phyloP scores from a whole-genome alignment of 495 filamentous ascomycete species.

The Halenospora varia region DNA sequence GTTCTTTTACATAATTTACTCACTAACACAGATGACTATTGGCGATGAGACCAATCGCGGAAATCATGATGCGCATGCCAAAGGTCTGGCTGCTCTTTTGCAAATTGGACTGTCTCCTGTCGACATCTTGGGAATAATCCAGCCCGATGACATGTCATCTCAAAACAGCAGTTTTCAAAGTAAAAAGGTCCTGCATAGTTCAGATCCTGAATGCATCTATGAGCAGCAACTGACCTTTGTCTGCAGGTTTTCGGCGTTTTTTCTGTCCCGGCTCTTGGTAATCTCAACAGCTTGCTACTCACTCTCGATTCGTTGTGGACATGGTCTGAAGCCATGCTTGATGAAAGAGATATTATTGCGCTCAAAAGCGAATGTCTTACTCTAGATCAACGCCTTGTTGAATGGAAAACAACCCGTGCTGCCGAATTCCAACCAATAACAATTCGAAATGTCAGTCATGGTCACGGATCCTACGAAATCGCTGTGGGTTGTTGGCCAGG shows the following conservation, averaged over 20 bases:
- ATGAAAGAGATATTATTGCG: background rate
- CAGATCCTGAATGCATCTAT: background rate
- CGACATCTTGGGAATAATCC: background rate
- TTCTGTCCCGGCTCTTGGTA: background rate
- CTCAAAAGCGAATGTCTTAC: background rate
- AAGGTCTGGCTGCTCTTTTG: slow-evolving; percentile 6
- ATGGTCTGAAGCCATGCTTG: background rate
- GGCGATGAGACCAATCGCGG: slow-evolving; percentile 3
- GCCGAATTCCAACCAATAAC: background rate
- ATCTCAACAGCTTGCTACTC: slow-evolving; percentile 6
- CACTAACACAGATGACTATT: background rate
- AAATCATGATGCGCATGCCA: slow-evolving; percentile 9
- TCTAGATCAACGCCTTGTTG: background rate
- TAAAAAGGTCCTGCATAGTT: background rate
- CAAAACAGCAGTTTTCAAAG: background rate
- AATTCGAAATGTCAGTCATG: background rate
- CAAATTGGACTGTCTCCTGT: slow-evolving; percentile 6
- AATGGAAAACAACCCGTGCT: slow-evolving; percentile 3
- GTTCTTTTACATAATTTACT: background rate
- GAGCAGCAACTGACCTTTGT: too few species aligned
- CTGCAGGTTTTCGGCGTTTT: slow-evolving; percentile 2
- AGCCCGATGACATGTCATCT: background rate
- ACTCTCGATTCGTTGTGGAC: slow-evolving; percentile 1
- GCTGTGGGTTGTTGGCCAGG: slow-evolving; percentile 12
- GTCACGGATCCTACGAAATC: background rate